Conservation (phyloP, 768 basidiomycete species). For the Lactifluus volemus region DNA sequence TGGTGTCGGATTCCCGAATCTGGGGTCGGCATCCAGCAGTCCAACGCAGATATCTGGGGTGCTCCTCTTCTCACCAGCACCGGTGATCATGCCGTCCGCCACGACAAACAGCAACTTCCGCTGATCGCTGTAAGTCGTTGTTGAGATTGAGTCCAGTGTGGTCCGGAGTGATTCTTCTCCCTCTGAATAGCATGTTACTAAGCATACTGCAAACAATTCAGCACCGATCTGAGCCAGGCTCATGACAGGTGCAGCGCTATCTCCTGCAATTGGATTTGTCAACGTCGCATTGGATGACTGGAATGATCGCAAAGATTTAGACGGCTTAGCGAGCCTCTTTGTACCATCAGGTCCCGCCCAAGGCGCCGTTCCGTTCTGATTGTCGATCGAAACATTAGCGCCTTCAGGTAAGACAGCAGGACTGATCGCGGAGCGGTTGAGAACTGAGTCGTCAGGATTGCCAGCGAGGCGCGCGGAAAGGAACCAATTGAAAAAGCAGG, state of each 20-base stretch:
- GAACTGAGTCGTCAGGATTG: conserved; percentile 59
- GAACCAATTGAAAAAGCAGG: conserved; percentile 96
- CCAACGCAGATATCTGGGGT: conserved; percentile 96
- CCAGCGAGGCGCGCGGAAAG: conserved; percentile 74
- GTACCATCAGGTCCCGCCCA: conserved; percentile 63
- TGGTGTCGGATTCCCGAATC: conserved; percentile 92
- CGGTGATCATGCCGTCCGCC: conserved; percentile 98
- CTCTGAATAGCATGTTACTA: conserved; percentile 98
- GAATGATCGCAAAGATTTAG: conserved; percentile 37
- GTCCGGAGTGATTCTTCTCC: conserved; percentile 87
- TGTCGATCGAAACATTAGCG: conserved; percentile 90
- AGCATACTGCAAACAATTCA: conserved; percentile 89
- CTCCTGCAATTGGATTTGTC: conserved; percentile 29
- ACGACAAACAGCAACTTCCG: conserved; percentile 91
- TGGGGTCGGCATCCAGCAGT: conserved; percentile 83
- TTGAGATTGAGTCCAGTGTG: conserved; percentile 89
- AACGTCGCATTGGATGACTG: conserved; percentile 51
- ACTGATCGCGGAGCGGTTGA: conserved; percentile 80
- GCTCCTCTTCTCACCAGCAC: conserved; percentile 88
- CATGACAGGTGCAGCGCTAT: conserved; percentile 54
- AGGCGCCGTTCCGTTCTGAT: conserved; percentile 85
- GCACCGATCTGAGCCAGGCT: conserved; percentile 86
- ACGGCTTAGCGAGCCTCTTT: conserved; percentile 41
- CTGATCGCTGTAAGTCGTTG: conserved; percentile 83
- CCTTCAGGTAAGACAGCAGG: conserved; percentile 96